A percentile compares a stretch with the other conserved stretches of the same genome.
These are phyloP conservation scores for Starmerella vaccinii DNA, from an alignment of 805 yeast genomes.

Conservation along the genomic window DNA sequence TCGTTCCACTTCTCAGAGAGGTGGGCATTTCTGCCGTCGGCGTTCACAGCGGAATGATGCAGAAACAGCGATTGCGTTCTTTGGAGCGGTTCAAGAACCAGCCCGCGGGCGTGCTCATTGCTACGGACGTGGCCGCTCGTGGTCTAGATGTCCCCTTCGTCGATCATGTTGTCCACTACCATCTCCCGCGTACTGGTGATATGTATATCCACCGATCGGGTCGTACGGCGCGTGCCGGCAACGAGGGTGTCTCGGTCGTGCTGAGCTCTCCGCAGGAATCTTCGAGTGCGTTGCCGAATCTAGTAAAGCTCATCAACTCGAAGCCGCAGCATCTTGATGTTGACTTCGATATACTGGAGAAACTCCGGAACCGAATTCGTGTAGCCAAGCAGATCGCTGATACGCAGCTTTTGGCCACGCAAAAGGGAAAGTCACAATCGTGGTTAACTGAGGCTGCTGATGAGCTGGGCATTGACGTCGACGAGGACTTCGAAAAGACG, in stretches of 20 bases:
- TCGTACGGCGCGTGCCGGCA: conserved; percentile 94
- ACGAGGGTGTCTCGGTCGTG: conserved; percentile 89
- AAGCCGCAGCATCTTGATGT: conserved; percentile 60
- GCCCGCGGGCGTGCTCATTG: conserved; percentile 53
- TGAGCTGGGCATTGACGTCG: conserved; percentile 77
- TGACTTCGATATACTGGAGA: conserved; percentile 62
- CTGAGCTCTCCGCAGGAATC: conserved; percentile 91
- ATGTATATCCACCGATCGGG: conserved; percentile 93
- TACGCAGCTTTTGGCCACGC: conserved; percentile 48
- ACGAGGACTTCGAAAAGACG: conserved; percentile 33
- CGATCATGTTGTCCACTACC: conserved; percentile 91
- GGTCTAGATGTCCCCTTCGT: conserved; percentile 88
- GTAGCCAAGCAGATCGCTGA: conserved; percentile 71
- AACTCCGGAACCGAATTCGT: conserved; percentile 56
- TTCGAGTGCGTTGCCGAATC: conserved; percentile 70
- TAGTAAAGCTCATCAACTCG: conserved; percentile 44
- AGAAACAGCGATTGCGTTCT: conserved; percentile 78
- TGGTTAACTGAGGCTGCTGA: conserved; percentile 91
- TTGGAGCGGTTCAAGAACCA: conserved; percentile 61
- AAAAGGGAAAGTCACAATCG: conserved; percentile 41
- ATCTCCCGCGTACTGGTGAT: conserved; percentile 88
- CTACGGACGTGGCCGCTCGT: conserved; percentile 97
- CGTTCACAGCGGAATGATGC: conserved; percentile 89
- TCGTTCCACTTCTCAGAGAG: conserved; percentile 63
- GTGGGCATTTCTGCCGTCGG: conserved; percentile 58